These are phyloP conservation scores for Colletotrichum gloeosporioides DNA, from an alignment of 2,329 filamentous ascomycete species.

Conservation along the genomic window DNA sequence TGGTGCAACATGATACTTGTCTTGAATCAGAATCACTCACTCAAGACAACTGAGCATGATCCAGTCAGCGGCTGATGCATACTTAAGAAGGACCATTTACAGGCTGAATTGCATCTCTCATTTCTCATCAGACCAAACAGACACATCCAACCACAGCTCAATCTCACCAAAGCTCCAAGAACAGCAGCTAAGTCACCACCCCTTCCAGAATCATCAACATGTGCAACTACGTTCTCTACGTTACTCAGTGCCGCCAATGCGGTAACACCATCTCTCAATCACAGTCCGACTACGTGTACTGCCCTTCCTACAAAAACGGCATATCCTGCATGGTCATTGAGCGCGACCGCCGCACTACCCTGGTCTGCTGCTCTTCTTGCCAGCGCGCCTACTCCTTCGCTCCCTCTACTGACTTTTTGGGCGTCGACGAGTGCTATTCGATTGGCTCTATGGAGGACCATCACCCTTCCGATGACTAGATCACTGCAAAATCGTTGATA, in stretches of 20 bases:
- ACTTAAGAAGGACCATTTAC: neutral
- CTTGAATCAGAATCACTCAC: neutral
- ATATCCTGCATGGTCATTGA: neutral
- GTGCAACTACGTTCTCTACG: conserved; percentile 16
- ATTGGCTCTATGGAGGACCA: neutral
- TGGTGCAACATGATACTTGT: neutral
- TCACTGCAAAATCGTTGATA: fast-evolving
- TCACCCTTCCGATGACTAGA: neutral
- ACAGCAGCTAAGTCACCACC: neutral
- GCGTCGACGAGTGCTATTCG: neutral
- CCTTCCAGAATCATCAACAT: neutral
- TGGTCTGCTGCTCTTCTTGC: conserved; percentile 5
- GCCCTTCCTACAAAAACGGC: conserved; percentile 1
- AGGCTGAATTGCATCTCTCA: neutral
- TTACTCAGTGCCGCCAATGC: conserved; percentile 19
- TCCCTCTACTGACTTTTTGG: neutral
- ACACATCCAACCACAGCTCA: neutral
- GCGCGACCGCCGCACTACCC: conserved; percentile 3
- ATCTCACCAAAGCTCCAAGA: neutral
- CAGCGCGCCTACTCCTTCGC: neutral
- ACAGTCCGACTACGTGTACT: conserved; percentile 7
- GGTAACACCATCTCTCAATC: neutral
- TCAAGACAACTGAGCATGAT: neutral
- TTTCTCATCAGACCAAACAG: neutral
- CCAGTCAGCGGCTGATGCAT: fast-evolving